Base-by-base conservation (phyloP, 2,329 filamentous ascomycete species). In the Phialophora verrucosa region DNA sequence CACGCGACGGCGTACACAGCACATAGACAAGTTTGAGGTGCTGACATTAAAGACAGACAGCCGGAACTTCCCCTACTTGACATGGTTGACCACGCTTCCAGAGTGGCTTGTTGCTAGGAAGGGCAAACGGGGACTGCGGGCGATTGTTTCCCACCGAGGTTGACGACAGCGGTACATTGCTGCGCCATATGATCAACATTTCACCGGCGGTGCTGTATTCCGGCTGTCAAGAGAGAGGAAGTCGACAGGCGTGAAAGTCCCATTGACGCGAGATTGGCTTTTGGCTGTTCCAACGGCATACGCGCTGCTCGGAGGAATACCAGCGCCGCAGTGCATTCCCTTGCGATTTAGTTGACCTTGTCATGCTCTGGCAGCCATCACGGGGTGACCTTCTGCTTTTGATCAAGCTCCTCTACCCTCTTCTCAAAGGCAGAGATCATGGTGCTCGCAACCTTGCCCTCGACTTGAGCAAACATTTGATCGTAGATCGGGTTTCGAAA, bases 351-450 rank as follows among this genome's bases (percentile, higher is more conserved):
- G n/a, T 50, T 4, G 47, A 50, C 5, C 23, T 50, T 25, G 47
- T 23, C 23, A 14, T 27, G 20, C n/a, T 50, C 47, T 2, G 8
- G 25, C 3, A 23, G 47, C 20, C 10, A 54, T 54, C 11, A 29
- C 5, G 11, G 51, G 20, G 7, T 54, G 27, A 31, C 8, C 17
- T 49, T 25, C n/a, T 59, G 57, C 42, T 50, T 49, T 63, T 63
- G 25, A 38, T 70, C 47, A 35, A 92, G 76, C 73, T 85, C 81
- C 75, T 82, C 82, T 5, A 95, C 93, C 74, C 91, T 85, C 78
- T 87, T 86, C 81, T 97, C 93, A 81, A 99, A 99, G 0, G 95
- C 94, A 77, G 91, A 89, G 71, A 98, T 91, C 93, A 99, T 97
- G 70, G 91, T 84, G 3, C 88, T 88, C 1, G 92, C 94, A 69